Base-by-base conservation (phyloP, 1,139 yeast species). In the Scheffersomyces quercinus region DNA sequence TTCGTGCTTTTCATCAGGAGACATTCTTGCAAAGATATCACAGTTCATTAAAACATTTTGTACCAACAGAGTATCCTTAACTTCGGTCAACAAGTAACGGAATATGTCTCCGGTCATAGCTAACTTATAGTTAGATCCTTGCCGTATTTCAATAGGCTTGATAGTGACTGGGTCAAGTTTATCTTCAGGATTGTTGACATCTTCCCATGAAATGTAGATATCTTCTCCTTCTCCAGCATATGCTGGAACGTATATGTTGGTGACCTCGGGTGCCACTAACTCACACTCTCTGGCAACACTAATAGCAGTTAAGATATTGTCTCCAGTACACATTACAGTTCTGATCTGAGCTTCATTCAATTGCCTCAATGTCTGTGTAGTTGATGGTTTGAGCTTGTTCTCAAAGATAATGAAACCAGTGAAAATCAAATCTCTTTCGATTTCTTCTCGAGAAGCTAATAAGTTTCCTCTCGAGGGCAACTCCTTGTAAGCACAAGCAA, bases 1-100 rank as follows among this genome's bases (percentile, higher is more conserved):
- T 65, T 93, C 99, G 61, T 93, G 97, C 60, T 93, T 93, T 60
- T 93, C 99, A 64, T 93, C 99, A 0, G 99, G 99, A 0, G 98
- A 91, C 99, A 93, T 93, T 52, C 99, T 76, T 0, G 99, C 98
- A 68, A 84, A 95, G 6, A 93, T 80, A 39, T 83, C 81, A 48
- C 93, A 82, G 51, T 80, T 82, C 70, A 90, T 72, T 43, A 95
- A 73, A 57, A 93, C 75, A 39, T 75, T 78, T 45, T 85, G 83
- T 38, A 76, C 67, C 10, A 73, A 40, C 11, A 52, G 49, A 1
- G 51, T 59, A 37, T 77, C 79, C 40, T 76, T 65, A 28, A 75
- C 58, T 46, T 79, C 81, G 1, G 84, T 81, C 54, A 91, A 74
- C 29, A 93, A 67, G 53, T 81, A 82, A 49, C 96, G 79, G 68